Evolutionary conservation across 345 rosid species (phyloP).

Genomic region (Populus deltoides): DNA sequence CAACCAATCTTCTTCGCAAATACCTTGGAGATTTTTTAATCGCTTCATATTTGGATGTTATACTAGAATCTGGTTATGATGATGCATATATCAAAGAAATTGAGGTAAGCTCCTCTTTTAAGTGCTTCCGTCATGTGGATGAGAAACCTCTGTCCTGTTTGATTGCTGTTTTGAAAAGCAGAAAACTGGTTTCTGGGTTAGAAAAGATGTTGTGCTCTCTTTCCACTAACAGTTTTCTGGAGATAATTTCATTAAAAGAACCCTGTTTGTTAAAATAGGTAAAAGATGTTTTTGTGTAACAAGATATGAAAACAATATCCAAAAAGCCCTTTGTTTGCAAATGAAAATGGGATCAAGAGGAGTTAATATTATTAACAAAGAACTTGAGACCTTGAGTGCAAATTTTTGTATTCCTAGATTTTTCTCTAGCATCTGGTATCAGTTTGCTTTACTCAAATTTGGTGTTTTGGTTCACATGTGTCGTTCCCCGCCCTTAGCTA

Average conservation of each 20-base stretch:
- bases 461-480: too few species aligned
- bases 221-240: background rate
- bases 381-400: too few species aligned
- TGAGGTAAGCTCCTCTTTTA: constrained; percentile 51
- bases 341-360: too few species aligned
- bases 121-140: background rate
- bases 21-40: constrained; percentile 86
- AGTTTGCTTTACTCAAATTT: too few species aligned
- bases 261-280: background rate
- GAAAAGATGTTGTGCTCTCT: background rate
- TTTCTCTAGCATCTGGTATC: too few species aligned
- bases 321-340: too few species aligned
- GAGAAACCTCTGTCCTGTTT: background rate
- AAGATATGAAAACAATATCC: too few species aligned
- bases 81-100: constrained; percentile 77
- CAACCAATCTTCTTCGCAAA: constrained; percentile 69
- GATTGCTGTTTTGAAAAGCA: background rate
- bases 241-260: background rate
- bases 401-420: too few species aligned
- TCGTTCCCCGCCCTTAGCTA: too few species aligned
- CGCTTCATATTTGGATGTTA: constrained; percentile 59
- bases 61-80: constrained; percentile 75
- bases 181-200: background rate
- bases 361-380: too few species aligned
- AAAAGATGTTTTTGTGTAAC: too few species aligned